Percentiles rank a stretch among this genome's conserved stretches.
phyloP scores from a whole-genome alignment of 2,329 filamentous ascomycete genomes.

The Penicillium sp. region DNA sequence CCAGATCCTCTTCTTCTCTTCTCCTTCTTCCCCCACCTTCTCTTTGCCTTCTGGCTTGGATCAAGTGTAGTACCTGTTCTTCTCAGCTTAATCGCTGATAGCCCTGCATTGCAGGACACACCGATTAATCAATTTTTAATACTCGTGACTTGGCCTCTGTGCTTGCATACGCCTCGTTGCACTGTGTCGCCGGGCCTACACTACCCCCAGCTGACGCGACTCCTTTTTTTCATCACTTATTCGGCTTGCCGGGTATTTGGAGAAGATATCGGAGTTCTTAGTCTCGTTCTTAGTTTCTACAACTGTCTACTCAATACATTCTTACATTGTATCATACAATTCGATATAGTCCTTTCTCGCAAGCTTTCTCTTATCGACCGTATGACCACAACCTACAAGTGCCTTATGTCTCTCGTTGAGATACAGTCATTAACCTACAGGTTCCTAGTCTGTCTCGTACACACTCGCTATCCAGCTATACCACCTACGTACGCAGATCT shows the following conservation, averaged over 20 bases:
- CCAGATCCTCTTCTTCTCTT: constrained; percentile 37
- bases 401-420: too few relatives aligned
- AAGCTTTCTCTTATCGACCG: neutral
- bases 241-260: neutral
- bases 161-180: constrained; percentile 64
- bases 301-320: too few relatives aligned
- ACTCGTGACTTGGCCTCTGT: constrained; percentile 57
- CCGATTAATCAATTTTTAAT: constrained; percentile 80
- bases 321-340: too few relatives aligned
- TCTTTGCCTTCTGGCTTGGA: constrained; percentile 65
- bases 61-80: constrained; percentile 97
- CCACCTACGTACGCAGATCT: neutral
- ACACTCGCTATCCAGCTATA: neutral
- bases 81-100: constrained; percentile 95
- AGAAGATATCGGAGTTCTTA: neutral
- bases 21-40: constrained; percentile 46
- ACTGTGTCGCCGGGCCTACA: constrained; percentile 74
- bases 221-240: constrained; percentile 52
- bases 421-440: neutral
- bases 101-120: constrained; percentile 64
- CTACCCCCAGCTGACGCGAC: constrained; percentile 69
- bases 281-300: too few relatives aligned
- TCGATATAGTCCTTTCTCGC: too few relatives aligned
- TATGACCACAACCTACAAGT: neutral
- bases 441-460: too few relatives aligned